Evolutionary conservation across 176 grass and related monocot species (phyloP).

Genomic region (Bothriochloa decipiens): DNA sequence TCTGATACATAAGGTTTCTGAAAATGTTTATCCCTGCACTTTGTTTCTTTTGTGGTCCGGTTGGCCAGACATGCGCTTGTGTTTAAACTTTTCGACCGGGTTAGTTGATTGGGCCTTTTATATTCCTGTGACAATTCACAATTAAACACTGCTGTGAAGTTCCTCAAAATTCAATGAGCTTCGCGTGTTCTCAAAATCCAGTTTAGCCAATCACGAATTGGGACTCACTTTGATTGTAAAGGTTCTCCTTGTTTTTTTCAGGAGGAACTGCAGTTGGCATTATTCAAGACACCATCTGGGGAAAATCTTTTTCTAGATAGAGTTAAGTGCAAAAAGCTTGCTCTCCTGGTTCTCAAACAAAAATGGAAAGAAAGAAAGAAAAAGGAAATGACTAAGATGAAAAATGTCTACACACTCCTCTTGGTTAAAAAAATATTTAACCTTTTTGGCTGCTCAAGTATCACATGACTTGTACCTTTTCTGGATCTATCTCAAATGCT

Average conservation of each 20-base stretch:
- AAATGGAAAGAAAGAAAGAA: not conserved
- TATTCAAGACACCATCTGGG: constrained; percentile 44
- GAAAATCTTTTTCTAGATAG: constrained; percentile 53
- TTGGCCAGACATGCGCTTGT: not conserved
- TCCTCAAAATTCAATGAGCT: not conserved
- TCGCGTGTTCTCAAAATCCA: not conserved
- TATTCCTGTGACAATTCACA: not conserved
- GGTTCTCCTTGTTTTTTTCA: constrained; percentile 24
- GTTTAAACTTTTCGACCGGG: not conserved
- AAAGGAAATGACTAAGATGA: not conserved
- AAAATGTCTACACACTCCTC: not conserved
- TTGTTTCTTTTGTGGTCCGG: not conserved
- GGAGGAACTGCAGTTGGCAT: constrained; percentile 53
- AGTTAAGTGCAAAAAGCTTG: constrained; percentile 42
- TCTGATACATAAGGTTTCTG: constrained; percentile 53
- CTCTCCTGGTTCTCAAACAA: not conserved
- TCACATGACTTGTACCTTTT: not conserved
- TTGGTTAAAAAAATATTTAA: not conserved
- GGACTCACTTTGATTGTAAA: not conserved
- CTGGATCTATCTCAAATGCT: constrained; percentile 23
- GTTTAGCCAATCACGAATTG: not conserved
- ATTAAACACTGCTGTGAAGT: not conserved
- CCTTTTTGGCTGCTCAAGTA: constrained; percentile 15
- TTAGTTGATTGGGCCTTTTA: not conserved
- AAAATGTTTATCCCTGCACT: not conserved